phyloP scores from a whole-genome alignment of 1,284 basidiomycete species.

The Rhodofomes roseus region DNA sequence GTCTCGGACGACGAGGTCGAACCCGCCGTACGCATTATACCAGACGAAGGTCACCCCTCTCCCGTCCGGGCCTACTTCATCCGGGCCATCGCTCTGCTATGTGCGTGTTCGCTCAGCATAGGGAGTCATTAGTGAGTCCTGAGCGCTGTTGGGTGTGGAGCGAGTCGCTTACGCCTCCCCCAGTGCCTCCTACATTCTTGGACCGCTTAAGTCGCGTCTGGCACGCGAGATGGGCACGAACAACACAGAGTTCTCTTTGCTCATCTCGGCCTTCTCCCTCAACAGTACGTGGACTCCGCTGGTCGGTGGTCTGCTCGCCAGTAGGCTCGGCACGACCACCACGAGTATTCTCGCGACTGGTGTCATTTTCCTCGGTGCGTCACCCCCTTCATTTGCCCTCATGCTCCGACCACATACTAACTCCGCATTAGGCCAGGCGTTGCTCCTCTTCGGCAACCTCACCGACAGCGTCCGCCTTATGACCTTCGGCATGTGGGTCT shows the following conservation, averaged over 20 bases:
- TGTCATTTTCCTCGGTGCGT: conserved; percentile 59
- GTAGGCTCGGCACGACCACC: conserved; percentile 63
- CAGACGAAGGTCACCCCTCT: conserved; percentile 11
- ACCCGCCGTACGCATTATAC: conserved; percentile 13
- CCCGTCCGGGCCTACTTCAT: conserved; percentile 42
- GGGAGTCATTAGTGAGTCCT: conserved; percentile 68
- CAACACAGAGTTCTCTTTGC: conserved; percentile 72
- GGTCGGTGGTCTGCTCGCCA: conserved; percentile 64
- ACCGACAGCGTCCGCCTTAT: conserved; percentile 56
- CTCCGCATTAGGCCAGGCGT: conserved; percentile 46
- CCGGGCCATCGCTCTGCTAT: conserved; percentile 60
- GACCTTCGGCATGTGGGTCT: conserved; percentile 70
- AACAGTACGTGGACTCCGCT: conserved; percentile 83
- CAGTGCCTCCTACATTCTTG: conserved; percentile 69
- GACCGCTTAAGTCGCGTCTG: conserved; percentile 71
- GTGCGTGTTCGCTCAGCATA: conserved; percentile 71
- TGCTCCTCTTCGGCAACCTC: conserved; percentile 62
- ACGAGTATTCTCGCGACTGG: conserved; percentile 72
- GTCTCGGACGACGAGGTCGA: conserved; percentile 16
- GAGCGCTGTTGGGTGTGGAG: not conserved
- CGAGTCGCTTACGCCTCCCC: not conserved
- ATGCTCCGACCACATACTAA: conserved; percentile 6
- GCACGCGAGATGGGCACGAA: conserved; percentile 71
- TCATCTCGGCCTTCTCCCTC: conserved; percentile 71
- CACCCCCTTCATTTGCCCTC: not conserved